Percentiles rank a stretch among this genome's conserved stretches.
phyloP scores from a whole-genome alignment of 306 rosid genomes.

The Quercus agrifolia region DNA sequence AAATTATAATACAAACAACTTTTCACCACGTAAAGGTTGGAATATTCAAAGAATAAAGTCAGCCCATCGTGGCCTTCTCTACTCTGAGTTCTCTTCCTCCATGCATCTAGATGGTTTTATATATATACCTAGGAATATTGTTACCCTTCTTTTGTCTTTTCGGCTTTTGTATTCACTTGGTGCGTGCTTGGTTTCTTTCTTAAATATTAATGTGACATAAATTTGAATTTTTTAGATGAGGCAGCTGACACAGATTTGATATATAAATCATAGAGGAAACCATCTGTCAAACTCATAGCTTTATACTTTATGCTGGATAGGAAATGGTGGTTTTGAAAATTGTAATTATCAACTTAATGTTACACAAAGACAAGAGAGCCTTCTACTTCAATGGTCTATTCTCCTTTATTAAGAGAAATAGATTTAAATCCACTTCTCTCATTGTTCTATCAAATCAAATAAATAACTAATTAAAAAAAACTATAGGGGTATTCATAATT shows the following conservation, averaged over 20 bases:
- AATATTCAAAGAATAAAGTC: conserved; percentile 37
- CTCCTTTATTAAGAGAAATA: no score
- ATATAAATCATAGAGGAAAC: not conserved
- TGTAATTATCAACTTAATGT: not conserved
- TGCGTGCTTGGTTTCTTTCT: conserved; percentile 23
- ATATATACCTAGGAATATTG: conserved; percentile 34
- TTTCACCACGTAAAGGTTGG: conserved; percentile 2
- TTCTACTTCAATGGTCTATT: no score
- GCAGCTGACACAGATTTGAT: conserved; percentile 37
- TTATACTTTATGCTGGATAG: not conserved
- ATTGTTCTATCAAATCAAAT: no score
- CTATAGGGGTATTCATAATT: no score
- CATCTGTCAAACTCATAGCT: not conserved
- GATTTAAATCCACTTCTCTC: no score
- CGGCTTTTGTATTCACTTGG: conserved; percentile 24
- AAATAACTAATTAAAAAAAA: no score
- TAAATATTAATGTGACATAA: not conserved
- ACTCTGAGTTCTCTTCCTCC: not conserved
- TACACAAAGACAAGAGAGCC: no score
- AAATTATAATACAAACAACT: conserved; percentile 30
- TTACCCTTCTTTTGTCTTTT: conserved; percentile 36
- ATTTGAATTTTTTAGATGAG: conserved; percentile 36
- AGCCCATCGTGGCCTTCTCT: not conserved
- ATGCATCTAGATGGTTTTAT: not conserved
- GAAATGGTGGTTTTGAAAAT: not conserved